A percentile compares a stretch with the other conserved stretches of the same genome.
Conservation (phyloP, 352 stramenopile genomes). For the Pythium dissimile region DNA sequence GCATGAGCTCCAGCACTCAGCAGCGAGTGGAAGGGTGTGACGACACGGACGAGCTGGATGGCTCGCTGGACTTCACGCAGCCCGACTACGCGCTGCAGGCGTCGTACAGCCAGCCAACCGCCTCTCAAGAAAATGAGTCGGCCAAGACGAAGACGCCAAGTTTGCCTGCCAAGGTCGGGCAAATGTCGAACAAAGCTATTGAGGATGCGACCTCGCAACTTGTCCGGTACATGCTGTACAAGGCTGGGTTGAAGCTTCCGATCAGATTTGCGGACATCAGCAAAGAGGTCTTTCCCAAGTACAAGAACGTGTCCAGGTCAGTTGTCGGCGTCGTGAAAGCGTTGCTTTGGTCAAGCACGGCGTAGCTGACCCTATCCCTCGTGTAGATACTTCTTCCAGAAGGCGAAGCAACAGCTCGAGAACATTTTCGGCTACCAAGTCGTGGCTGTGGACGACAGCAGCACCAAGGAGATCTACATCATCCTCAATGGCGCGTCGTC, state of each 20-base stretch:
- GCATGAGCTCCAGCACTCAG: not conserved
- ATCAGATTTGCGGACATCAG: constrained; percentile 81
- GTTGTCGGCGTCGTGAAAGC: not conserved
- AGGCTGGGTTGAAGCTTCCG: constrained; percentile 66
- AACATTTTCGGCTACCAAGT: constrained; percentile 74
- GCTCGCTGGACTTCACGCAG: constrained; percentile 73
- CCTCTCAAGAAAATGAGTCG: constrained; percentile 31
- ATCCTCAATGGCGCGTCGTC: constrained; percentile 70
- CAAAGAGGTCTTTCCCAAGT: constrained; percentile 78
- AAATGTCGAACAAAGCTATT: constrained; percentile 58
- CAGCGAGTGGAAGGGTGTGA: constrained; percentile 9
- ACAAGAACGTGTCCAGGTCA: constrained; percentile 74
- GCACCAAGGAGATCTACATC: constrained; percentile 69
- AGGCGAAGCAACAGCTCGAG: constrained; percentile 76
- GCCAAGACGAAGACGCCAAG: constrained; percentile 32
- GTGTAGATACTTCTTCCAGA: constrained; percentile 69
- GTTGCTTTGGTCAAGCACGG: not conserved
- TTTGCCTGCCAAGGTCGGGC: constrained; percentile 39
- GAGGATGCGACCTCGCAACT: constrained; percentile 72
- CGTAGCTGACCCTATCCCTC: not conserved
- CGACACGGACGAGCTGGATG: constrained; percentile 39
- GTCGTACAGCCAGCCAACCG: constrained; percentile 30
- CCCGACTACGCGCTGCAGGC: constrained; percentile 50
- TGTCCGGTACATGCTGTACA: constrained; percentile 86
- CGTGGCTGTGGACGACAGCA: constrained; percentile 63